phyloP scores from a whole-genome alignment of 2,329 filamentous ascomycete species.

The Allantophomopsis cytisporea region DNA sequence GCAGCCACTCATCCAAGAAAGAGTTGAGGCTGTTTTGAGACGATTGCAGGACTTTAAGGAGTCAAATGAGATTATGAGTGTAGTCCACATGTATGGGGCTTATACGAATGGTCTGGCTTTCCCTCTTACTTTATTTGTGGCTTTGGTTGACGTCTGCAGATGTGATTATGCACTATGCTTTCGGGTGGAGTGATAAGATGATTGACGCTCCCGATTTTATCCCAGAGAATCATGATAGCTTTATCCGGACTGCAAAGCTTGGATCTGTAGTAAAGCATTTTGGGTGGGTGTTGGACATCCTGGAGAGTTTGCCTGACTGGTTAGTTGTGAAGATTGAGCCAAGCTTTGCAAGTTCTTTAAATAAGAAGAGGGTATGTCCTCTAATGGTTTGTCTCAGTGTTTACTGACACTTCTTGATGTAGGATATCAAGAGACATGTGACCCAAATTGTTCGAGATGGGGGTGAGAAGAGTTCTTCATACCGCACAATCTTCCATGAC shows the following conservation, averaged over 20 bases:
- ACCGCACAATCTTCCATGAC: slow-evolving; percentile 7
- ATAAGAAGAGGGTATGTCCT: slow-evolving; percentile 5
- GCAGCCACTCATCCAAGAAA: slow-evolving; percentile 9
- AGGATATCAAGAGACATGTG: too few species aligned
- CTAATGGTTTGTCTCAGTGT: not conserved
- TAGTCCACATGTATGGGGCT: slow-evolving; percentile 7
- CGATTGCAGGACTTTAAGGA: slow-evolving; percentile 5
- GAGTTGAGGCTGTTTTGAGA: slow-evolving; percentile 9
- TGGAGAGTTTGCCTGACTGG: slow-evolving; percentile 3
- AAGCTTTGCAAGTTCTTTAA: slow-evolving; percentile 6
- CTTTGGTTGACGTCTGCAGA: slow-evolving; percentile 6
- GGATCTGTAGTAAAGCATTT: slow-evolving; percentile 10
- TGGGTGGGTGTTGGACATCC: slow-evolving; percentile 5
- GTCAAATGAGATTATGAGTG: slow-evolving; percentile 5
- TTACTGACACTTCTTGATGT: too few species aligned
- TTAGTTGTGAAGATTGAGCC: slow-evolving; percentile 4
- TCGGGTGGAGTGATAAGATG: slow-evolving; percentile 11
- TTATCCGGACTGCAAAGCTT: slow-evolving; percentile 4
- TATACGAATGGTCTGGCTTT: slow-evolving; percentile 4
- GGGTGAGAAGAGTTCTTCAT: too few species aligned
- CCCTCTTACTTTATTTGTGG: not conserved
- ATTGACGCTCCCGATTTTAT: slow-evolving; percentile 12
- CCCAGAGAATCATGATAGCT: slow-evolving; percentile 6
- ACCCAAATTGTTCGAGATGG: too few species aligned
- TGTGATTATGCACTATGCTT: slow-evolving; percentile 16